Conservation (phyloP, 1,284 basidiomycete genomes). For the Malassezia cuniculi region DNA sequence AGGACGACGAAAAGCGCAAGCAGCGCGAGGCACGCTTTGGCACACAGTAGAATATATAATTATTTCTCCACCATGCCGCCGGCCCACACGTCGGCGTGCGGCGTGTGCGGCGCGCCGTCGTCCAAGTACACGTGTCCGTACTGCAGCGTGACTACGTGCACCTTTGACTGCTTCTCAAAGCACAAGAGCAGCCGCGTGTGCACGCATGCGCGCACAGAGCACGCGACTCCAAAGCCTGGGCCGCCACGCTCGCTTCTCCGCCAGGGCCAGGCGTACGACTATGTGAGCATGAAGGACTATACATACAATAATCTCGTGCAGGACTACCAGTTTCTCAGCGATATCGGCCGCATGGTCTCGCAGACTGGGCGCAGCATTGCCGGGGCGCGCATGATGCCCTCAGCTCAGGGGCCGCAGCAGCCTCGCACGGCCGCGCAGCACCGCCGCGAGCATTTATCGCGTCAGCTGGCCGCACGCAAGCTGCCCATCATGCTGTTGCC, state of each 20-base stretch:
- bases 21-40: conserved; percentile 15
- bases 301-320: conserved; percentile 12
- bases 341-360: conserved; percentile 11
- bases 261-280: background rate
- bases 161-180: conserved; percentile 4
- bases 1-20: conserved; percentile 23
- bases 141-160: conserved; percentile 7
- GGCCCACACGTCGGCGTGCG: background rate
- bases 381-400: conserved; percentile 4
- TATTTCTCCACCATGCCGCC: background rate
- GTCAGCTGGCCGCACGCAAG: conserved; percentile 7
- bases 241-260: conserved; percentile 1
- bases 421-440: conserved; percentile 5
- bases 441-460: conserved; percentile 5
- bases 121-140: conserved; percentile 14
- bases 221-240: conserved; percentile 1
- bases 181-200: conserved; percentile 6
- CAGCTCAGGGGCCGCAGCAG: background rate
- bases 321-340: conserved; percentile 11
- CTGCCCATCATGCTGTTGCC: conserved; percentile 13
- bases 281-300: conserved; percentile 9
- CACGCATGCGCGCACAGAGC: background rate
- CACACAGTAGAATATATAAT: background rate
- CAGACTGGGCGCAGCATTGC: conserved; percentile 4
- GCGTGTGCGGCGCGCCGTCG: conserved; percentile 1